Evolutionary conservation across 805 yeast species (phyloP), one percentile per base, ranked within the genome.

Genomic region (Kluyveromyces aestuarii): DNA sequence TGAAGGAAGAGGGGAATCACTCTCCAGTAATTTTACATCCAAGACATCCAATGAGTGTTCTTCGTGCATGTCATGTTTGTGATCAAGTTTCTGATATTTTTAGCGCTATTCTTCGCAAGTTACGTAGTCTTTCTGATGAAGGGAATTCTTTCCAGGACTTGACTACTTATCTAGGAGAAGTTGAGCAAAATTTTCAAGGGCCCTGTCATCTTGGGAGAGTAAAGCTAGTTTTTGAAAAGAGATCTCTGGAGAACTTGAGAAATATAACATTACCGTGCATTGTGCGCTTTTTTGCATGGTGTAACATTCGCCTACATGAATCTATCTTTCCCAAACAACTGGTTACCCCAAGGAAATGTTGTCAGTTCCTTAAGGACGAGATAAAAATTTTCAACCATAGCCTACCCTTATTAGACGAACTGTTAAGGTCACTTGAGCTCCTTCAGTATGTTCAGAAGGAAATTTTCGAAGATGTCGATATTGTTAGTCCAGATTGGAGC

Each of bases 201-300:
- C 35, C 35, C 4, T 30, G 35, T 30, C 14, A 30, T 30, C 35
- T 30, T 30, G 35, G 35, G 14, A 30, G 35, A 30, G 35, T 30
- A 10, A 30, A 30, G 35, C 35, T 11, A 30, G 39, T 42, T 17
- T 43, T 46, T 8, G 43, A 40, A 48, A 37, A 19, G 19, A 41
- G 42, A 17, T 48, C 53, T 21, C 27, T 45, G 14, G 48, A 42
- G 19, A 35, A 45, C 6, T 41, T 50, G 17, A 47, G 45, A 14
- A 47, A 48, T 30, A 48, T 45, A 37, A 42, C 42, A 27, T 19
- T 50, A n/a, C 53, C 53, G 3, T 47, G 48, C 17, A 45, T 47
- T 13, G 44, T 50, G 30, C 50, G 53, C 10, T 50, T 44, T 36
- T 48, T 50, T 27, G 42, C 47, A 33, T 50, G 53, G 53, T 47